Evolutionary conservation across 163 green algal genomes (phyloP).

Genomic region (Dunaliella salina): DNA sequence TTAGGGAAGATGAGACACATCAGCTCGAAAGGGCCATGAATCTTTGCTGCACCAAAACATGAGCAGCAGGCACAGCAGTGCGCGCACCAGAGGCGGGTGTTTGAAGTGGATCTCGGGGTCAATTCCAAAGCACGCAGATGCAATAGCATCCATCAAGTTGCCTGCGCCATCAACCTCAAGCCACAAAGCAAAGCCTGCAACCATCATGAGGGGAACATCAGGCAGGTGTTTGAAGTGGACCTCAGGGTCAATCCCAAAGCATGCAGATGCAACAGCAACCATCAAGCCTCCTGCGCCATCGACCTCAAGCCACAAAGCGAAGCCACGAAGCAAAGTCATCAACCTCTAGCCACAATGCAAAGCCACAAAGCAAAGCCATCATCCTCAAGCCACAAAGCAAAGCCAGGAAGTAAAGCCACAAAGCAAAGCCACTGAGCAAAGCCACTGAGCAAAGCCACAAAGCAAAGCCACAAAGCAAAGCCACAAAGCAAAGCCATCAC

Average conservation of each 20-base stretch:
- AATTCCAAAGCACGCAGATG: not conserved
- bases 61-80: too few relatives aligned
- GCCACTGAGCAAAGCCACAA: not conserved
- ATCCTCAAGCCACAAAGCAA: slow-evolving; percentile 15
- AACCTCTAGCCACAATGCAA: slow-evolving; percentile 16
- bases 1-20: too few relatives aligned
- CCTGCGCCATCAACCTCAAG: slow-evolving; percentile 17
- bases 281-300: slow-evolving; percentile 15
- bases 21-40: too few relatives aligned
- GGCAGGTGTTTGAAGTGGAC: not conserved
- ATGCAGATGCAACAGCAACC: slow-evolving; percentile 6
- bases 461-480: slow-evolving; percentile 1
- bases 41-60: too few relatives aligned
- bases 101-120: not conserved
- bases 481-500: slow-evolving; percentile 10
- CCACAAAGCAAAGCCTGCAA: slow-evolving; percentile 14
- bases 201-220: too few relatives aligned
- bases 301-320: slow-evolving; percentile 16
- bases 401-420: slow-evolving; percentile 7
- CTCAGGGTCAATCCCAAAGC: not conserved
- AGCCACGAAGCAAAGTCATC: slow-evolving; percentile 3
- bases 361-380: slow-evolving; percentile 6
- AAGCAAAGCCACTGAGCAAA: slow-evolving; percentile 11
- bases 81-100: not conserved
- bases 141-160: slow-evolving; percentile 12